A percentile compares a stretch with the other conserved stretches of the same genome.
Evolutionary conservation across 2,329 filamentous ascomycete genomes (phyloP).

Genomic region (Fusarium keratoplasticum): DNA sequence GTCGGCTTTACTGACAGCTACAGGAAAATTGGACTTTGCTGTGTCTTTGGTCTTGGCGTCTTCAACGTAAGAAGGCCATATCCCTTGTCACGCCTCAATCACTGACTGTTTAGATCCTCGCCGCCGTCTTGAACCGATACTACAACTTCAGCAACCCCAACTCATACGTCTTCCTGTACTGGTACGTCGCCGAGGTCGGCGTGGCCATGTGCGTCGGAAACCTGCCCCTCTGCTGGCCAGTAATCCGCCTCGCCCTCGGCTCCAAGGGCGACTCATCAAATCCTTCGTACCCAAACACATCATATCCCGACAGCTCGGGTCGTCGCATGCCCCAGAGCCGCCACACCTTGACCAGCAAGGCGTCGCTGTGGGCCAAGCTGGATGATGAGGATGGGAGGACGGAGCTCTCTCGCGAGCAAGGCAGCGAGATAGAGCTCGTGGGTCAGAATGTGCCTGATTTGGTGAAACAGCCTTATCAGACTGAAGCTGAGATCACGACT

Average conservation of each 20-base stretch:
- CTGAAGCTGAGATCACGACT: conserved; percentile 11
- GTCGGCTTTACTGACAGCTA: background rate
- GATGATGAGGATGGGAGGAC: conserved; percentile 43
- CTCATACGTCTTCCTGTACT: conserved; percentile 66
- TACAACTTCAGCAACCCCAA: conserved; percentile 70
- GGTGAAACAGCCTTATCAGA: conserved; percentile 22
- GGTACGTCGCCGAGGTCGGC: conserved; percentile 70
- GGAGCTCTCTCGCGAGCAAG: conserved; percentile 28
- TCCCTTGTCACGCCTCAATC: background rate
- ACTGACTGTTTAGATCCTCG: conserved; percentile 58
- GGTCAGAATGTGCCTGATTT: conserved; percentile 26
- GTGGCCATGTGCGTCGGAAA: conserved; percentile 72
- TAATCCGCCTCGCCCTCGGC: conserved; percentile 59
- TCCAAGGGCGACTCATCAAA: conserved; percentile 35
- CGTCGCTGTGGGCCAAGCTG: conserved; percentile 46
- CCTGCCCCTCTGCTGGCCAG: conserved; percentile 69
- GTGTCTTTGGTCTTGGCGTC: conserved; percentile 67
- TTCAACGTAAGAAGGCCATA: conserved; percentile 51
- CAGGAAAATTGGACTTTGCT: conserved; percentile 64
- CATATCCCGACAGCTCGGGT: conserved; percentile 35
- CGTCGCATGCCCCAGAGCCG: conserved; percentile 29
- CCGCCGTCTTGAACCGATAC: conserved; percentile 70
- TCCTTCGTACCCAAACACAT: conserved; percentile 39
- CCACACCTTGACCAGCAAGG: conserved; percentile 31
- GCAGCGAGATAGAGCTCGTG: conserved; percentile 48